phyloP scores from a whole-genome alignment of 176 grass and related monocot genomes.

The Oryza longistaminata region DNA sequence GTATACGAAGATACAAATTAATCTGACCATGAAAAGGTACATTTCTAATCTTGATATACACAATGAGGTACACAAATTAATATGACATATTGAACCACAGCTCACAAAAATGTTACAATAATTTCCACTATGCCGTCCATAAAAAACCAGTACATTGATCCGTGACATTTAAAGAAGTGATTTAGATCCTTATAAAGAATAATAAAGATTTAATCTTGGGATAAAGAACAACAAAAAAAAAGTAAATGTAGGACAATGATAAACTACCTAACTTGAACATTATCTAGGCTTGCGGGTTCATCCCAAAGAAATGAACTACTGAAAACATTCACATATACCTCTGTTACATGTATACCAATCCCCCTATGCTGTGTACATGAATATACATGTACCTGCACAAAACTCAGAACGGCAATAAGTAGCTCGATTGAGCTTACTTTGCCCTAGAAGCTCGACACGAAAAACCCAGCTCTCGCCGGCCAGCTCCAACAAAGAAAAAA shows the following conservation, averaged over 20 bases:
- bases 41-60: too few species aligned
- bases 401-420: slow-evolving; percentile 33
- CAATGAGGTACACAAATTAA: too few species aligned
- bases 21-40: too few species aligned
- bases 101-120: neutral
- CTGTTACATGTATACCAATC: slow-evolving; percentile 44
- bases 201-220: neutral
- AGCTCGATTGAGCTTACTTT: slow-evolving; percentile 23
- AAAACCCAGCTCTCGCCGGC: slow-evolving; percentile 30
- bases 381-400: slow-evolving; percentile 51
- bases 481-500: slow-evolving; percentile 5
- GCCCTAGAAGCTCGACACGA: slow-evolving; percentile 26
- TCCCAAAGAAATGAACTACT: too few species aligned
- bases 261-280: too few species aligned
- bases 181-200: neutral
- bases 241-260: too few species aligned
- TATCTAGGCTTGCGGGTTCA: too few species aligned
- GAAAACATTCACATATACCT: neutral
- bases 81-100: too few species aligned
- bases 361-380: slow-evolving; percentile 50
- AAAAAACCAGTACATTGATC: neutral
- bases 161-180: neutral
- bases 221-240: too few species aligned
- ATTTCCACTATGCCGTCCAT: neutral
- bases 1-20: too few species aligned